phyloP scores from a whole-genome alignment of 768 basidiomycete genomes.

The Hortiboletus campestris region DNA sequence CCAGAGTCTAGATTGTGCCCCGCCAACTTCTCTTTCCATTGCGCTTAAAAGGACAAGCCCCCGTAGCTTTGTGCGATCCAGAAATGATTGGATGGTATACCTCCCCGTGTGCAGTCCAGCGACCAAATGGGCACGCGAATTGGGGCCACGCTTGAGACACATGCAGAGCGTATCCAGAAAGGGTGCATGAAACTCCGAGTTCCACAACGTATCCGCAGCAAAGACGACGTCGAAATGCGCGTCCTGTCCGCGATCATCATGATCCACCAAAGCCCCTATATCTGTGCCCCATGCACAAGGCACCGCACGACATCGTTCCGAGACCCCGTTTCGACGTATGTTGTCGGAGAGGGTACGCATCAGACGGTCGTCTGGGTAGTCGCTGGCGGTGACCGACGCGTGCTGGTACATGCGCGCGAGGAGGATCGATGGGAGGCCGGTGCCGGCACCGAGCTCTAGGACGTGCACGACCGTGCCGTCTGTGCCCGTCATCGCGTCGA shows the following conservation, averaged over 20 bases:
- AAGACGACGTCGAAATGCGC: constrained; percentile 59
- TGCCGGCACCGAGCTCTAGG: constrained; percentile 75
- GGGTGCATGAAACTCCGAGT: constrained; percentile 53
- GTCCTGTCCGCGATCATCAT: neutral
- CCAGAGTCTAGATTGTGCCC: constrained; percentile 46
- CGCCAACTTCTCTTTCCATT: constrained; percentile 48
- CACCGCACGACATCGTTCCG: constrained; percentile 47
- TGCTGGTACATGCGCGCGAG: constrained; percentile 50
- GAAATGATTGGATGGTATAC: constrained; percentile 66
- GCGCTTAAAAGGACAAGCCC: constrained; percentile 48
- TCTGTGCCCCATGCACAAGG: constrained; percentile 69
- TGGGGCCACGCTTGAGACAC: constrained; percentile 42
- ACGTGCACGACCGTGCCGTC: constrained; percentile 32
- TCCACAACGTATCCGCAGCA: constrained; percentile 80
- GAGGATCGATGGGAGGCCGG: constrained; percentile 70
- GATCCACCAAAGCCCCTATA: constrained; percentile 21
- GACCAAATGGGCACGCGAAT: constrained; percentile 60
- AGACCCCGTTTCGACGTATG: constrained; percentile 48
- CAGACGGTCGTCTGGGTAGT: constrained; percentile 68
- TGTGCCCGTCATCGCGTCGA: constrained; percentile 29
- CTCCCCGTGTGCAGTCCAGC: constrained; percentile 76
- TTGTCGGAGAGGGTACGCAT: constrained; percentile 60
- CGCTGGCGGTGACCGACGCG: constrained; percentile 51
- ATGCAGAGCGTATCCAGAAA: constrained; percentile 52
- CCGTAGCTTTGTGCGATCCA: constrained; percentile 31